Percentiles rank a stretch among this genome's conserved stretches.
phyloP scores from a whole-genome alignment of 192 early-diverging fungal genomes.

The Coemansia nantahalensis region DNA sequence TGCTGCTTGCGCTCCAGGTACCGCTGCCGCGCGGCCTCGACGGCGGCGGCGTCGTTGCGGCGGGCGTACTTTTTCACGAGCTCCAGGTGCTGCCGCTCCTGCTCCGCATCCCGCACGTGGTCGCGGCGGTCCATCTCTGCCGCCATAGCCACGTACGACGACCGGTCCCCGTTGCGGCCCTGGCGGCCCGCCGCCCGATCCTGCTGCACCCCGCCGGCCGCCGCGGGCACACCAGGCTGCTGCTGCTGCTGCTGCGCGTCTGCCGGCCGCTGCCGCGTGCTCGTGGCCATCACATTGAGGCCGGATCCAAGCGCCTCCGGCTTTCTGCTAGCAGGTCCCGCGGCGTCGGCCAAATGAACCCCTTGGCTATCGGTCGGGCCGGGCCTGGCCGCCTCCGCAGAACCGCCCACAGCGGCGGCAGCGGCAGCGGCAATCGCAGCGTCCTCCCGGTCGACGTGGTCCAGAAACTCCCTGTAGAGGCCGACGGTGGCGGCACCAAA shows the following conservation, averaged over 20 bases:
- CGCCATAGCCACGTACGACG: not conserved
- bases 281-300: not conserved
- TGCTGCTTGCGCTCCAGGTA: slow-evolving; percentile 19
- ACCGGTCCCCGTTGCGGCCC: not conserved
- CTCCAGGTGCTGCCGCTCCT: slow-evolving; percentile 7
- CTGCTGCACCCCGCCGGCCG: no score
- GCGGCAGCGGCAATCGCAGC: slow-evolving; percentile 57
- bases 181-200: not conserved
- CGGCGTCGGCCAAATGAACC: not conserved
- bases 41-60: slow-evolving; percentile 17
- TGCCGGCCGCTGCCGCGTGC: not conserved
- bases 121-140: slow-evolving; percentile 4
- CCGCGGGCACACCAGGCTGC: no score
- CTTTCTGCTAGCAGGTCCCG: not conserved
- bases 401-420: no score
- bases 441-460: slow-evolving; percentile 60
- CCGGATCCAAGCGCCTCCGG: not conserved
- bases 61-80: slow-evolving; percentile 23
- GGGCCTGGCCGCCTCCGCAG: no score
- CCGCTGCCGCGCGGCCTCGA: slow-evolving; percentile 28
- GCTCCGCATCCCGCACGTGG: not conserved
- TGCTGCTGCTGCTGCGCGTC: no score
- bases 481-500: not conserved
- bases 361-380: not conserved
- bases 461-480: slow-evolving; percentile 21